Percentiles rank a stretch among this genome's conserved stretches.
These are phyloP conservation scores for Venustampulla echinocandica DNA, from an alignment of 495 filamentous ascomycete genomes.

Conservation along the genomic window DNA sequence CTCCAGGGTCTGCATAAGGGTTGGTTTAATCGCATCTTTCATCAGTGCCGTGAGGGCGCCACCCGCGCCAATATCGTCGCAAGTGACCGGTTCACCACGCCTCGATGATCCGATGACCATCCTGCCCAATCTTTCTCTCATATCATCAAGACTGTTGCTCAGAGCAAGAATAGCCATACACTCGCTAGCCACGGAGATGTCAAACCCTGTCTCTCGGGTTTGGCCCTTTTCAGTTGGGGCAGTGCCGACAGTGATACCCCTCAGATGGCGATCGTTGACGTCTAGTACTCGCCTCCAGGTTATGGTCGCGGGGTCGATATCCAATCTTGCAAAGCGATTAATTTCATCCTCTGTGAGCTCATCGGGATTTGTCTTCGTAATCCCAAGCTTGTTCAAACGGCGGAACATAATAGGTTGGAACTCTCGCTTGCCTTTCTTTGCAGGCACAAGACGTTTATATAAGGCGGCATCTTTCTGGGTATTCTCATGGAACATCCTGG, in stretches of 20 bases:
- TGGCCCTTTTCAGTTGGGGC: conserved; percentile 85
- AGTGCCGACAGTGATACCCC: conserved; percentile 77
- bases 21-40: conserved; percentile 97
- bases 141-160: conserved; percentile 76
- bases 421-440: conserved; percentile 77
- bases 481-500: conserved; percentile 93
- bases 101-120: conserved; percentile 93
- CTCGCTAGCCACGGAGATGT: conserved; percentile 95
- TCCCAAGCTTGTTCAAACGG: conserved; percentile 86
- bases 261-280: conserved; percentile 91
- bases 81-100: conserved; percentile 84
- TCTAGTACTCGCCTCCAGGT: conserved; percentile 95
- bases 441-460: conserved; percentile 80
- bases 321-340: conserved; percentile 74
- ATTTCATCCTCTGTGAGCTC: conserved; percentile 87
- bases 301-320: conserved; percentile 94
- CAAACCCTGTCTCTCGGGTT: conserved; percentile 80
- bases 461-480: conserved; percentile 88
- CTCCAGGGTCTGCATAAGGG: conserved; percentile 96
- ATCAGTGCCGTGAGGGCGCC: conserved; percentile 90
- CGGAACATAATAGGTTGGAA: conserved; percentile 89
- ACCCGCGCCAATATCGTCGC: conserved; percentile 88
- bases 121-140: conserved; percentile 86
- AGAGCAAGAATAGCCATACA: conserved; percentile 97
- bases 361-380: conserved; percentile 87